A percentile compares a stretch with the other conserved stretches of the same genome.
Evolutionary conservation across 2,329 filamentous ascomycete genomes (phyloP).

Genomic region (Podosphaera leucotricha): DNA sequence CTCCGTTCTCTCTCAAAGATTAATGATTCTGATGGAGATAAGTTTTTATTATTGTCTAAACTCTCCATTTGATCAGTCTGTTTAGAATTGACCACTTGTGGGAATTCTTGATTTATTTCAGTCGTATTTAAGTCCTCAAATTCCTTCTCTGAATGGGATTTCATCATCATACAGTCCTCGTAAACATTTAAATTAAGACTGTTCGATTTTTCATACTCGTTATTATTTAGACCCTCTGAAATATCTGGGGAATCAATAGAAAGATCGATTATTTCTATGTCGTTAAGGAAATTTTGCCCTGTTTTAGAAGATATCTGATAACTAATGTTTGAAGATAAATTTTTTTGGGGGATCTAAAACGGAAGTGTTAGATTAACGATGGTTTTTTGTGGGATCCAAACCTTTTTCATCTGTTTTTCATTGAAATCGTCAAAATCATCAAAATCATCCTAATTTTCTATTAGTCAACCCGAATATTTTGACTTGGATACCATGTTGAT

Average conservation of each 20-base stretch:
- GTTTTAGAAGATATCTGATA: not conserved
- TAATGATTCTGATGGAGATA: not conserved
- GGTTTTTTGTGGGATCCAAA: conserved; percentile 1
- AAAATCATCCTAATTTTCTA: not conserved
- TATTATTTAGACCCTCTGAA: not conserved
- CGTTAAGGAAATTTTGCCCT: not conserved
- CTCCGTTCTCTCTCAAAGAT: not conserved
- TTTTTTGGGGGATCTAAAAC: not conserved
- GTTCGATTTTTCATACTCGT: not conserved
- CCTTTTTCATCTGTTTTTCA: not conserved
- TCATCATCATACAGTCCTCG: not conserved
- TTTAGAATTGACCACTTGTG: not conserved
- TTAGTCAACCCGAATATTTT: not conserved
- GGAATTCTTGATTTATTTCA: not conserved
- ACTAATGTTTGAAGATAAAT: not conserved
- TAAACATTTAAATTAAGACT: not conserved
- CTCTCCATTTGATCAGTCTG: not conserved
- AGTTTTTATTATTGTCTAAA: not conserved
- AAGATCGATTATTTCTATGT: not conserved
- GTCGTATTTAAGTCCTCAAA: not conserved
- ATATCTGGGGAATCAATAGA: not conserved
- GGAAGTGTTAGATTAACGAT: not conserved
- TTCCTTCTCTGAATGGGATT: not conserved
- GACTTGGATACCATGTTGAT: not conserved
- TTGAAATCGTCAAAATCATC: not conserved